Conservation (phyloP, 352 stramenopile species). For the Globisporangium lucens region DNA sequence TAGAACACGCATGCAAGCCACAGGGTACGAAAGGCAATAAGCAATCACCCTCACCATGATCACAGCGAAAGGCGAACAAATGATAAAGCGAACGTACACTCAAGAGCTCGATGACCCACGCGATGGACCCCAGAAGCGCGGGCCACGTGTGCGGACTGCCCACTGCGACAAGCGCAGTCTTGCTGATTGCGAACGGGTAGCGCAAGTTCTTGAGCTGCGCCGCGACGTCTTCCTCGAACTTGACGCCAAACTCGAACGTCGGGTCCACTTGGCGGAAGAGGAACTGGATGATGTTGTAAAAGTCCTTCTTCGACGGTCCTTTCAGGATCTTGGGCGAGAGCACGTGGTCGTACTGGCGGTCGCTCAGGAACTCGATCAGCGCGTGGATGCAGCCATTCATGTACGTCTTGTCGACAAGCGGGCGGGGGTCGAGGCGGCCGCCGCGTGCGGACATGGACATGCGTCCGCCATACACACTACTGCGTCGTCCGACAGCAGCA, state of each 20-base stretch:
- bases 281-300: slow-evolving; percentile 97
- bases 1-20: slow-evolving; percentile 16
- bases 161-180: slow-evolving; percentile 93
- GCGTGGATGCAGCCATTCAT: slow-evolving; percentile 89
- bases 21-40: neutral
- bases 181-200: slow-evolving; percentile 97
- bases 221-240: slow-evolving; percentile 79
- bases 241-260: slow-evolving; percentile 76
- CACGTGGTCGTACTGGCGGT: slow-evolving; percentile 90
- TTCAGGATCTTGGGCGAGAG: slow-evolving; percentile 90
- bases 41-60: neutral
- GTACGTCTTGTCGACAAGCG: slow-evolving; percentile 90
- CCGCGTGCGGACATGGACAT: slow-evolving; percentile 43
- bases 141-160: slow-evolving; percentile 96
- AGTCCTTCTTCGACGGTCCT: slow-evolving; percentile 95
- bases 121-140: slow-evolving; percentile 92
- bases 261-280: slow-evolving; percentile 94
- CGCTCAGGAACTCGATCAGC: slow-evolving; percentile 93
- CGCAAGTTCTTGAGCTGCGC: slow-evolving; percentile 66
- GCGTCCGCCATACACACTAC: slow-evolving; percentile 60
- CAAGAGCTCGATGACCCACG: slow-evolving; percentile 97
- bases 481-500: slow-evolving; percentile 34
- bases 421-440: slow-evolving; percentile 75
- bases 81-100: slow-evolving; percentile 37
- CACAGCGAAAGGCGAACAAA: neutral